Conservation (phyloP, 768 basidiomycete genomes). For the Mycena vitilis region DNA sequence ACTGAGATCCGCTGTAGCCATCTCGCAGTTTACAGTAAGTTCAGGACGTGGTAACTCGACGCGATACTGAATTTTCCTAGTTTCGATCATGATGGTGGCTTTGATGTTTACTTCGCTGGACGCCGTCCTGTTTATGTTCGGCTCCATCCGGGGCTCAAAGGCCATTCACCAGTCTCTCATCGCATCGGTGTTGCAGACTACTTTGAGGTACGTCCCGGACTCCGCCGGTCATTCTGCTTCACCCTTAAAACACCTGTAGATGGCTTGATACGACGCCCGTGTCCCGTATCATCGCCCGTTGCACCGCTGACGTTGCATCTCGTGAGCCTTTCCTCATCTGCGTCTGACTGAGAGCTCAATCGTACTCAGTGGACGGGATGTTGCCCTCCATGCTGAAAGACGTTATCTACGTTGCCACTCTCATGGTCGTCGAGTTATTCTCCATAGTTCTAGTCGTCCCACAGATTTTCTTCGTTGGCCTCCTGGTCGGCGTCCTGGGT, state of each 20-base stretch:
- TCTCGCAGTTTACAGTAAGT: conserved; percentile 15
- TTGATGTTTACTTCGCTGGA: not conserved
- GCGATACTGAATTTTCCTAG: not conserved
- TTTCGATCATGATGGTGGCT: not conserved
- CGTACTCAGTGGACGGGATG: not conserved
- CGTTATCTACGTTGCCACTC: not conserved
- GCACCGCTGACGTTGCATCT: not conserved
- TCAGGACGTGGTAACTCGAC: not conserved
- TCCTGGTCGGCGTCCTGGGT: not conserved
- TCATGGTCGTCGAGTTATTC: conserved; percentile 10
- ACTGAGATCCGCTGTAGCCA: not conserved
- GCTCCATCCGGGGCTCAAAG: not conserved
- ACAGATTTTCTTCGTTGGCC: not conserved
- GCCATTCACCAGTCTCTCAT: not conserved
- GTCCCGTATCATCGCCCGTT: conserved; percentile 11
- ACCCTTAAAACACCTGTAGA: not conserved
- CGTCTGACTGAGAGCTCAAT: not conserved
- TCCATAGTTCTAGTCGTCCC: conserved; percentile 9
- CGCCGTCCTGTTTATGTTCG: not conserved
- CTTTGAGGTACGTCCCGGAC: not conserved
- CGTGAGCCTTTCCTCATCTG: not conserved
- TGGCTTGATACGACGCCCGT: conserved; percentile 16
- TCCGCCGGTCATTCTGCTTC: not conserved
- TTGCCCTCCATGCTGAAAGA: not conserved
- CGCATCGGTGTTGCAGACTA: not conserved